Percentiles rank a stretch among this genome's conserved stretches.
phyloP scores from a whole-genome alignment of 306 rosid species.

The Ziziphus jujuba region DNA sequence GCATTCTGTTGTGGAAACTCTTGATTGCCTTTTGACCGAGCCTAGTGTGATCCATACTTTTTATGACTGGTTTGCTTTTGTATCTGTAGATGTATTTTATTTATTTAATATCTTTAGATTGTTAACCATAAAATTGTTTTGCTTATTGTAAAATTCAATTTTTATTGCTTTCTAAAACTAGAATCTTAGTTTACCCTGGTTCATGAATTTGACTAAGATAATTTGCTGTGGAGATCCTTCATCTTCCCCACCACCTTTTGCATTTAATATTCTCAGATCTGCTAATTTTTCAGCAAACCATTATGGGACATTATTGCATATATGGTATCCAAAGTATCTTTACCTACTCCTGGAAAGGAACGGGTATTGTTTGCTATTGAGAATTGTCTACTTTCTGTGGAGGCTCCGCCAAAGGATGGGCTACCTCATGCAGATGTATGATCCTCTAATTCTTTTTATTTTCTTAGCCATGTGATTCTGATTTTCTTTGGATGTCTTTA shows the following conservation, averaged over 20 bases:
- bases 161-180: not conserved
- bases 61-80: too few relatives aligned
- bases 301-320: constrained; percentile 87
- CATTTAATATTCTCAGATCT: constrained; percentile 42
- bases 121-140: not conserved
- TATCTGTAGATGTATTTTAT: too few relatives aligned
- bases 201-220: constrained; percentile 23
- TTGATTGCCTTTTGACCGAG: constrained; percentile 22
- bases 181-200: constrained; percentile 18
- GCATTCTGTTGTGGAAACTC: constrained; percentile 31
- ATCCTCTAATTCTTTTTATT: constrained; percentile 8
- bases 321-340: constrained; percentile 75
- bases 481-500: constrained; percentile 15
- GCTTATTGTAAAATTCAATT: not conserved
- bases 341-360: constrained; percentile 95
- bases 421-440: constrained; percentile 91
- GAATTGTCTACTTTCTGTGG: constrained; percentile 76
- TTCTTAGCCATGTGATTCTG: constrained; percentile 20
- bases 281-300: constrained; percentile 80
- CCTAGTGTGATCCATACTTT: not conserved
- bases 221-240: constrained; percentile 20
- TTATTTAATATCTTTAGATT: too few relatives aligned
- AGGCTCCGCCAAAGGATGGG: constrained; percentile 90
- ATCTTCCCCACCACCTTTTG: constrained; percentile 24
- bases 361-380: constrained; percentile 86